Percentiles rank a stretch among this genome's conserved stretches.
These are phyloP conservation scores for Ascochyta clinopodiicola DNA, from an alignment of 2,329 filamentous ascomycete species.

Conservation along the genomic window DNA sequence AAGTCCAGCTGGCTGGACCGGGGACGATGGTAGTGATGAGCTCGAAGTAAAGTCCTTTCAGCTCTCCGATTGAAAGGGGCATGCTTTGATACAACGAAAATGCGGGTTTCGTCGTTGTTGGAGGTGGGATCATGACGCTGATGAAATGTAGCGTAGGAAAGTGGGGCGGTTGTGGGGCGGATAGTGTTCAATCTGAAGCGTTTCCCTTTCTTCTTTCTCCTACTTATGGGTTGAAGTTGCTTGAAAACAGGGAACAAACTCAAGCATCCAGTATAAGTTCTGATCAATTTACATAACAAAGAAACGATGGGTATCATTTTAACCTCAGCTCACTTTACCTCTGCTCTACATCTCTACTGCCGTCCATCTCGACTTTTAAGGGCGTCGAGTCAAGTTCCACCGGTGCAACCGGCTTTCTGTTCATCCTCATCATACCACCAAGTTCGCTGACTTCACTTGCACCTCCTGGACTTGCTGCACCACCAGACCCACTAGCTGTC, in stretches of 20 bases:
- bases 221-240: too few relatives aligned
- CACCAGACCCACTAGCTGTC: neutral
- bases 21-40: slow-evolving; percentile 16
- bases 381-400: slow-evolving; percentile 27
- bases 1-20: slow-evolving; percentile 13
- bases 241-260: too few relatives aligned
- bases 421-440: slow-evolving; percentile 21
- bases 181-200: too few relatives aligned
- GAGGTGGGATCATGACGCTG: neutral
- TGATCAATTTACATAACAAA: too few relatives aligned
- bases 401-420: slow-evolving; percentile 26
- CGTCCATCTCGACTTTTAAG: slow-evolving; percentile 17
- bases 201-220: too few relatives aligned
- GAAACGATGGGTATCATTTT: neutral
- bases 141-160: neutral
- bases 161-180: neutral
- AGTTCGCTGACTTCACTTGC: slow-evolving; percentile 19
- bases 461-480: neutral
- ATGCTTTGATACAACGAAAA: neutral
- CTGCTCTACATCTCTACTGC: neutral
- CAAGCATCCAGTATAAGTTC: too few relatives aligned
- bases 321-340: neutral
- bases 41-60: slow-evolving; percentile 8
- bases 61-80: neutral
- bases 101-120: neutral